These are phyloP conservation scores for Scedosporium aurantiacum DNA, from an alignment of 2,329 filamentous ascomycete species.

Conservation along the genomic window DNA sequence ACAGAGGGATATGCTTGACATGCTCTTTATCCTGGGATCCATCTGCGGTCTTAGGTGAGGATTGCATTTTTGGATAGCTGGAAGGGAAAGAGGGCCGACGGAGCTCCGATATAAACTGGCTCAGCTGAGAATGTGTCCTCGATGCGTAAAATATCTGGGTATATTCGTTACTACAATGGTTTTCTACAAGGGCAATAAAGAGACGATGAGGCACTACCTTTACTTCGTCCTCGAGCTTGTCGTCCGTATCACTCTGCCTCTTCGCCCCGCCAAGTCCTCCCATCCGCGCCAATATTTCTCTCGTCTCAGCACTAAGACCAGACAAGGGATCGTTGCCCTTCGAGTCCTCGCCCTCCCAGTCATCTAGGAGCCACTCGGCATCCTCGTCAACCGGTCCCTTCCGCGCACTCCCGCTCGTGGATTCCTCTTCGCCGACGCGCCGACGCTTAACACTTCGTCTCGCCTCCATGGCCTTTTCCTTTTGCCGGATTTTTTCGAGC, in stretches of 20 bases:
- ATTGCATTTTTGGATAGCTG: constrained; percentile 43
- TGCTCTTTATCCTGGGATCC: constrained; percentile 18
- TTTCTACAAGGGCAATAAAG: constrained; percentile 1
- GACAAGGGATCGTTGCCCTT: constrained; percentile 29
- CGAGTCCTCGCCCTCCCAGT: constrained; percentile 42
- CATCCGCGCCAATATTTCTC: constrained; percentile 59
- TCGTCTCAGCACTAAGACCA: constrained; percentile 63
- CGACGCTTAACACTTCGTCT: constrained; percentile 34
- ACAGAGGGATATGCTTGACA: constrained; percentile 72
- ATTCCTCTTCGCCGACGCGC: constrained; percentile 24
- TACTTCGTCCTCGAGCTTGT: constrained; percentile 49
- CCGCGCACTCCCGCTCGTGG: neutral
- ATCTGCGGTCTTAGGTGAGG: constrained; percentile 8
- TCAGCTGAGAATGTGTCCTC: constrained; percentile 81
- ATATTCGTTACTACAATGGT: constrained; percentile 19
- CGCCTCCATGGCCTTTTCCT: constrained; percentile 46
- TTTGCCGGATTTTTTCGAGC: constrained; percentile 53
- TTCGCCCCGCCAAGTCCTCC: constrained; percentile 34
- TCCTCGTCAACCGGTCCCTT: constrained; percentile 31
- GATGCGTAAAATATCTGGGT: constrained; percentile 76
- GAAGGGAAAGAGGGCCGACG: constrained; percentile 67
- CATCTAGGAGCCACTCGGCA: constrained; percentile 62
- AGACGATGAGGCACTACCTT: constrained; percentile 38
- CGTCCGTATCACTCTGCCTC: constrained; percentile 26
- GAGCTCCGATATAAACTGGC: constrained; percentile 77